Base-by-base conservation (phyloP, 1,284 basidiomycete genomes). In the Cerrena zonata region DNA sequence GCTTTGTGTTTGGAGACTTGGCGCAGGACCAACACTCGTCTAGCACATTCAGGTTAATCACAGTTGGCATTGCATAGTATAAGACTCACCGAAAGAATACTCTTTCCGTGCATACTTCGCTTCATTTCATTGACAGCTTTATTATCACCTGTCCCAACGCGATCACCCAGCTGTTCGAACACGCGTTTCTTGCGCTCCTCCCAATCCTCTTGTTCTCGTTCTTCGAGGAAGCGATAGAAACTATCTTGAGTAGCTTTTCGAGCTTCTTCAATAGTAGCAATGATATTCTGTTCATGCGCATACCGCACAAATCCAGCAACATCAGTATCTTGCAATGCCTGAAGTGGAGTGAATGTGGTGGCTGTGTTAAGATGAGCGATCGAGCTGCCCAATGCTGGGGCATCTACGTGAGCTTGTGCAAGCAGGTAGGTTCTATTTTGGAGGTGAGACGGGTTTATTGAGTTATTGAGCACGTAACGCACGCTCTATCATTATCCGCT, bases 221-320 rank as follows among this genome's bases (percentile, higher is more conserved):
- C 81, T 61, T 92, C 87, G 39, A 94, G 71, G 37, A 84, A 80
- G 30, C 79, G 77, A 61, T 94, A 91, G 60, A 95, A 94, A 57
- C 91, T 85, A 54, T 88, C 79, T 58, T 93, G 84, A 0, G 93
- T 95, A 58, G 91, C 85, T 53, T 85, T 80, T 44, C 92, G 75
- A 3, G 88, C 88, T 63, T 95, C 90, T 65, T 96, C 93, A 53
- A 97, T 94, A 2, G 91, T 91, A 3, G 90, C 89, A 54, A 96
- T 91, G 51, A 97, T 82, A 56, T 91, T 91, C 66, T 95, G 93
- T 67, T 97, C 93, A 62, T 95, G 92, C 4, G 90, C 88, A 68
- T 94, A 89, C 19, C 90, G 86, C 26, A 95, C 78, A 66, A 89
- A 94, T 27, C 90, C 89, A 30, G 86, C 81, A 42, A 95, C 86